A percentile compares a stretch with the other conserved stretches of the same genome.
phyloP scores from a whole-genome alignment of 768 basidiomycete genomes.

The Psilocybe sp. region DNA sequence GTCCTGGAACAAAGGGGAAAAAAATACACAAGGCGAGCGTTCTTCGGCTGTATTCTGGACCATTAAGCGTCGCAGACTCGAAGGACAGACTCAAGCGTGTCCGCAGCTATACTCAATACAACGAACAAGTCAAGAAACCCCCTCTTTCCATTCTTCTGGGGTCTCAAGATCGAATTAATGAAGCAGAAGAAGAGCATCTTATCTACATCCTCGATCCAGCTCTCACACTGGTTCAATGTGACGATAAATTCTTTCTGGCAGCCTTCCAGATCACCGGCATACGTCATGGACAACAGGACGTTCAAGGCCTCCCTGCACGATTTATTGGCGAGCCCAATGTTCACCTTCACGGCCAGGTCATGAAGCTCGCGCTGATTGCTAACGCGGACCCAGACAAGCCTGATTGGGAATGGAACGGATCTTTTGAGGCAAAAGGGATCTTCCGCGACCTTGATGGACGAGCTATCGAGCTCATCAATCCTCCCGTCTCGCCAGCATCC shows the following conservation, averaged over 20 bases:
- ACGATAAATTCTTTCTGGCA: constrained; percentile 6
- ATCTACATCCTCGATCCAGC: constrained; percentile 9
- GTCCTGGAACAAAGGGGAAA: constrained; percentile 2
- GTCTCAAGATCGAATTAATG: too few species aligned
- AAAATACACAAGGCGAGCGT: constrained; percentile 11
- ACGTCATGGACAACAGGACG: neutral
- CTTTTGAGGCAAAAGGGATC: neutral
- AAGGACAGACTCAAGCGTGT: constrained; percentile 13
- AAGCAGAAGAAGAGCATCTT: neutral
- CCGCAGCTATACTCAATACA: constrained; percentile 7
- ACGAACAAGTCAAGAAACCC: constrained; percentile 3
- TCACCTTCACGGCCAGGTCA: constrained; percentile 7
- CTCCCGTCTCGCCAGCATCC: neutral
- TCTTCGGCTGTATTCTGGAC: constrained; percentile 7
- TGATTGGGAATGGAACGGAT: neutral
- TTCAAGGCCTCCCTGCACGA: neutral
- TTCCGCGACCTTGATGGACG: constrained; percentile 1
- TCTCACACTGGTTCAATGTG: constrained; percentile 7
- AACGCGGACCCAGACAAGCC: neutral
- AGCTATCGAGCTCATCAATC: neutral
- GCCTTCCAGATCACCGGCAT: constrained; percentile 9
- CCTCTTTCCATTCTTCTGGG: neutral
- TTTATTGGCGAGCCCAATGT: constrained; percentile 7
- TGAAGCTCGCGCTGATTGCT: constrained; percentile 2
- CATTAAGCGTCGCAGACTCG: constrained; percentile 8